Evolutionary conservation across 371 early-diverging fungal species (phyloP).

Genomic region (Rhizopus microsporus): DNA sequence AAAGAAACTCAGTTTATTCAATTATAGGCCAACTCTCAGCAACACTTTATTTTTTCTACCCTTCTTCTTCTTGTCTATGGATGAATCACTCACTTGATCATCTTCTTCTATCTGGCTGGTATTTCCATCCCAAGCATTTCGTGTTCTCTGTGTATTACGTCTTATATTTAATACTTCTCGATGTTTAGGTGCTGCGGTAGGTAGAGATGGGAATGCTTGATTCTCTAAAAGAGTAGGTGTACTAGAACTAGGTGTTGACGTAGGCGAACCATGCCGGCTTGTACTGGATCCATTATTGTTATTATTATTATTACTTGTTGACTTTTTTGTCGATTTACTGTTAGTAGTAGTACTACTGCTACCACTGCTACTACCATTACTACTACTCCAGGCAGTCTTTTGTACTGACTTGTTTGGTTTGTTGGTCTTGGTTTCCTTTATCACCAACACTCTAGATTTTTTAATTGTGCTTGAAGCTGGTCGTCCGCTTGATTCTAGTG

Average conservation of each 20-base stretch:
- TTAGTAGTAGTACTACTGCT: neutral
- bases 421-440: slow-evolving; percentile 13
- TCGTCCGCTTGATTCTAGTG: slow-evolving; percentile 13
- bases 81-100: slow-evolving; percentile 6
- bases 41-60: slow-evolving; percentile 61
- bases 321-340: slow-evolving; percentile 5
- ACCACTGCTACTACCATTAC: slow-evolving; percentile 10
- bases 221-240: too few relatives aligned
- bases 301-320: slow-evolving; percentile 4
- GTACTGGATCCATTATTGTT: slow-evolving; percentile 34
- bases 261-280: too few relatives aligned
- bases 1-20: slow-evolving; percentile 6
- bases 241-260: too few relatives aligned
- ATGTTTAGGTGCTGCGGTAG: slow-evolving; percentile 29
- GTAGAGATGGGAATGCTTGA: slow-evolving; percentile 21
- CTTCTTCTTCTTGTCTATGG: slow-evolving; percentile 42
- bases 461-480: neutral
- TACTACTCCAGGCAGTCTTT: slow-evolving; percentile 19
- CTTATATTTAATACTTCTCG: slow-evolving; percentile 36
- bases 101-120: slow-evolving; percentile 12
- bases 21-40: slow-evolving; percentile 58
- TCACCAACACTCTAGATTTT: slow-evolving; percentile 21
- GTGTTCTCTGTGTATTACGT: slow-evolving; percentile 23
- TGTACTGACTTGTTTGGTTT: neutral
- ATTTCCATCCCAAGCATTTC: slow-evolving; percentile 33